These are phyloP conservation scores for Artemisia argyi DNA, from an alignment of 129 eudicot species.

Conservation along the genomic window DNA sequence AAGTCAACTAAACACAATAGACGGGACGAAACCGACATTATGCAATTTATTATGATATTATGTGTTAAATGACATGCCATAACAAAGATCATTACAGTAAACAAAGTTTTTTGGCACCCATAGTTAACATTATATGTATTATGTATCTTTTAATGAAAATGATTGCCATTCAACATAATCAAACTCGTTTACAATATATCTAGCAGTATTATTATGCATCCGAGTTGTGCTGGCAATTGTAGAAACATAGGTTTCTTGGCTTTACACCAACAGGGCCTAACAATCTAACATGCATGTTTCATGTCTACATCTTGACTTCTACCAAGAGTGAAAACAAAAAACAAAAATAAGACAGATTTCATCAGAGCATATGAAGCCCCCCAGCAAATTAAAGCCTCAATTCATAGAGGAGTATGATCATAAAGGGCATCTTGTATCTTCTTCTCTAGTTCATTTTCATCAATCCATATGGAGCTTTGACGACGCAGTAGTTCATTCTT, in stretches of 20 bases:
- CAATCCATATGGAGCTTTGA: slow-evolving; percentile 75
- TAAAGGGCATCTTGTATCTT: slow-evolving; percentile 36
- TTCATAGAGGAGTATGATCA: slow-evolving; percentile 27
- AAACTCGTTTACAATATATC: too few species aligned
- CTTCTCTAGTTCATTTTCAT: slow-evolving; percentile 54
- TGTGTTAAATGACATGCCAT: too few species aligned
- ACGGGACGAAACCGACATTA: too few species aligned
- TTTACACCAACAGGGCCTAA: background rate
- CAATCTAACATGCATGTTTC: slow-evolving; percentile 2
- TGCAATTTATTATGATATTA: too few species aligned
- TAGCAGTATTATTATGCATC: slow-evolving; percentile 18
- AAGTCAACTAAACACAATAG: too few species aligned
- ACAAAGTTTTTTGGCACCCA: too few species aligned
- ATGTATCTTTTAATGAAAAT: too few species aligned
- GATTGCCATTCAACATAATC: background rate
- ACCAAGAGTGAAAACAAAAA: background rate
- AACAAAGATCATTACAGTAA: too few species aligned
- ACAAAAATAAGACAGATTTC: background rate
- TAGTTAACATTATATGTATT: too few species aligned
- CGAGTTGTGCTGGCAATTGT: background rate
- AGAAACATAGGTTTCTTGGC: slow-evolving; percentile 18
- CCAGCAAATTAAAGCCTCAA: too few species aligned
- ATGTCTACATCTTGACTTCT: background rate
- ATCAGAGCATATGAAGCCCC: background rate
- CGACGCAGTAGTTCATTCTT: slow-evolving; percentile 58